Percentiles rank a stretch among this genome's conserved stretches.
These are phyloP conservation scores for Mycena sanguinolenta DNA, from an alignment of 768 basidiomycete genomes.

Conservation along the genomic window DNA sequence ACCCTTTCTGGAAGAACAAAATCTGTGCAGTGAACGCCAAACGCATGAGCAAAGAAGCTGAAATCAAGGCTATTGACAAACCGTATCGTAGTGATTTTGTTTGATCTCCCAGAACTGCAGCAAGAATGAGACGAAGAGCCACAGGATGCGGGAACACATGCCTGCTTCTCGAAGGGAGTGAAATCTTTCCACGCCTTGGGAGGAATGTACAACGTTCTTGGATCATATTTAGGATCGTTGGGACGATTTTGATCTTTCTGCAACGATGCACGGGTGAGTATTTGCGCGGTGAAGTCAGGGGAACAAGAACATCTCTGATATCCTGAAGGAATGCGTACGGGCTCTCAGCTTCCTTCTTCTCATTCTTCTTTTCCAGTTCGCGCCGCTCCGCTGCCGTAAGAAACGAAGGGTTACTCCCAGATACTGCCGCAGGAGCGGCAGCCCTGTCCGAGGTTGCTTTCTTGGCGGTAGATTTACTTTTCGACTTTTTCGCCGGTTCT, in stretches of 20 bases:
- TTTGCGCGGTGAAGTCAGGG: not conserved
- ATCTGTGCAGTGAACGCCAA: slow-evolving; percentile 63
- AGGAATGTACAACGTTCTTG: slow-evolving; percentile 88
- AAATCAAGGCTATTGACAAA: slow-evolving; percentile 47
- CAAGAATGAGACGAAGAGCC: slow-evolving; percentile 8
- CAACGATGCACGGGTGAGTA: slow-evolving; percentile 18
- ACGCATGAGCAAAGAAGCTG: slow-evolving; percentile 34
- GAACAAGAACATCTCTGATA: slow-evolving; percentile 72
- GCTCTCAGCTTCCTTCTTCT: slow-evolving; percentile 84
- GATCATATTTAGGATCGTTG: slow-evolving; percentile 90
- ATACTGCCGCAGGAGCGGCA: slow-evolving; percentile 34
- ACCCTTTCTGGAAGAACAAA: slow-evolving; percentile 99
- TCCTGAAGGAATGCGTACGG: slow-evolving; percentile 83
- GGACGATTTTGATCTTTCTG: slow-evolving; percentile 87
- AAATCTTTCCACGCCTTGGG: slow-evolving; percentile 82
- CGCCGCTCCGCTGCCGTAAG: slow-evolving; percentile 88
- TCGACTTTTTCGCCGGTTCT: slow-evolving; percentile 52
- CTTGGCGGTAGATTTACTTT: slow-evolving; percentile 46
- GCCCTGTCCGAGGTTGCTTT: slow-evolving; percentile 45
- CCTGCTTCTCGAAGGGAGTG: slow-evolving; percentile 96
- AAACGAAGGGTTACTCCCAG: slow-evolving; percentile 61
- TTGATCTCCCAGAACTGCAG: slow-evolving; percentile 92
- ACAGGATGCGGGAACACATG: slow-evolving; percentile 40
- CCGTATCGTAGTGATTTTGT: slow-evolving; percentile 96
- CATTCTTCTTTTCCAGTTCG: slow-evolving; percentile 80